A percentile compares a stretch with the other conserved stretches of the same genome.
These are phyloP conservation scores for Beauveria australis DNA, from an alignment of 2,329 filamentous ascomycete species.

Conservation along the genomic window DNA sequence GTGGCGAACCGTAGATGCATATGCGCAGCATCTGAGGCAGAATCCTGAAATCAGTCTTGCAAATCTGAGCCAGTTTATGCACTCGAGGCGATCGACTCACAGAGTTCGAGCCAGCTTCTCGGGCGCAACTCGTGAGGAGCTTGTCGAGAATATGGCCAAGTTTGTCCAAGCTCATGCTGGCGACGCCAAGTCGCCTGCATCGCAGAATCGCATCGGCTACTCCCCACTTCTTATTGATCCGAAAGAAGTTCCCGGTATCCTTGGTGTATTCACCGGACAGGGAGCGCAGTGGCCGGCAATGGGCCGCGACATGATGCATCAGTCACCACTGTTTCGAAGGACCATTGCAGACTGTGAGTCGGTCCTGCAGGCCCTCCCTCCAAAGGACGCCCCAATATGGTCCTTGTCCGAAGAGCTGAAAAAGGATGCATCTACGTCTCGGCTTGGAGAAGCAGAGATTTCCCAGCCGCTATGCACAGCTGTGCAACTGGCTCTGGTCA, in stretches of 20 bases:
- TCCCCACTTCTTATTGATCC: background rate
- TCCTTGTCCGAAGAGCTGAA: slow-evolving; percentile 14
- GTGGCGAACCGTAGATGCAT: background rate
- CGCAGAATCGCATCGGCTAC: background rate
- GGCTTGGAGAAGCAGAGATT: slow-evolving; percentile 17
- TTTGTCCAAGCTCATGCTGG: background rate
- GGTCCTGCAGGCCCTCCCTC: slow-evolving; percentile 12
- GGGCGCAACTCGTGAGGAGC: background rate
- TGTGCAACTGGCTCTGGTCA: slow-evolving; percentile 20
- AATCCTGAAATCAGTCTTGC: background rate
- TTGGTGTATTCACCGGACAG: slow-evolving; percentile 25
- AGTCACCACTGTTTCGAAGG: background rate
- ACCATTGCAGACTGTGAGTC: slow-evolving; percentile 12
- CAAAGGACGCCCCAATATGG: slow-evolving; percentile 18
- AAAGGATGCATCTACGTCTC: background rate
- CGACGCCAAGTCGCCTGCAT: background rate
- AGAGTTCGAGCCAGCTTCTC: background rate
- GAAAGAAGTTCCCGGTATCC: background rate
- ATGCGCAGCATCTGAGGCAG: background rate
- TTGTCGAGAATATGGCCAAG: background rate
- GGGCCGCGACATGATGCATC: slow-evolving; percentile 21
- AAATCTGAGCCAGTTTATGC: background rate
- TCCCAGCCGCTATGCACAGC: slow-evolving; percentile 25
- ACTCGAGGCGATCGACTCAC: background rate
- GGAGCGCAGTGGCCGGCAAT: slow-evolving; percentile 24